phyloP scores from a whole-genome alignment of 805 yeast species.

The Ogataea angusta region DNA sequence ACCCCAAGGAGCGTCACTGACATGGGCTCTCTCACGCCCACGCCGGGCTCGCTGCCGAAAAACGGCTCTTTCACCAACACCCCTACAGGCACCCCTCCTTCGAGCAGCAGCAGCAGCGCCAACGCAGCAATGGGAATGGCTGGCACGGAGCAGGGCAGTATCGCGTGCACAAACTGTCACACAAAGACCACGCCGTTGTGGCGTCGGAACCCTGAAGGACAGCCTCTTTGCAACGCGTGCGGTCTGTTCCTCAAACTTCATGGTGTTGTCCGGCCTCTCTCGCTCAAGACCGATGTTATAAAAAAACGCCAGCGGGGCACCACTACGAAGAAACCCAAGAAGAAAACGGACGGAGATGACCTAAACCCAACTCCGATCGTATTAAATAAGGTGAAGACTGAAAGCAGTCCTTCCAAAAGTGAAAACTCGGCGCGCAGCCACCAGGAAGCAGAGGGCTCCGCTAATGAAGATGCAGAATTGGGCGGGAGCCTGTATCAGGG shows the following conservation, averaged over 20 bases:
- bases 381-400: constrained; percentile 15
- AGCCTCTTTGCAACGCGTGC: constrained; percentile 94
- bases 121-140: constrained; percentile 8
- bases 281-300: constrained; percentile 76
- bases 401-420: constrained; percentile 7
- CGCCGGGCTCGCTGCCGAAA: constrained; percentile 13
- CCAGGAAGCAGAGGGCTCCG: constrained; percentile 2
- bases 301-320: constrained; percentile 78
- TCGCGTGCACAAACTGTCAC: constrained; percentile 78
- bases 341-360: constrained; percentile 45
- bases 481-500: constrained; percentile 4
- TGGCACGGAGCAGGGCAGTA: constrained; percentile 17
- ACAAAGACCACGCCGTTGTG: constrained; percentile 92
- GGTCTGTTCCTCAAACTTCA: constrained; percentile 89
- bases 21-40: constrained; percentile 15
- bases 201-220: constrained; percentile 91
- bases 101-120: constrained; percentile 10
- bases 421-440: constrained; percentile 3
- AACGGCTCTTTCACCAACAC: constrained; percentile 8
- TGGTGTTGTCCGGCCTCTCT: constrained; percentile 91
- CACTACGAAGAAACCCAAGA: constrained; percentile 28
- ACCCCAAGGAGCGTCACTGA: constrained; percentile 13
- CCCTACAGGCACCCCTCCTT: constrained; percentile 11
- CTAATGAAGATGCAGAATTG: constrained; percentile 6
- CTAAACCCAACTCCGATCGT: constrained; percentile 43